Evolutionary conservation across 2,329 filamentous ascomycete genomes (phyloP), one percentile per base, ranked within the genome.

Genomic region (Aspergillus uvarum): DNA sequence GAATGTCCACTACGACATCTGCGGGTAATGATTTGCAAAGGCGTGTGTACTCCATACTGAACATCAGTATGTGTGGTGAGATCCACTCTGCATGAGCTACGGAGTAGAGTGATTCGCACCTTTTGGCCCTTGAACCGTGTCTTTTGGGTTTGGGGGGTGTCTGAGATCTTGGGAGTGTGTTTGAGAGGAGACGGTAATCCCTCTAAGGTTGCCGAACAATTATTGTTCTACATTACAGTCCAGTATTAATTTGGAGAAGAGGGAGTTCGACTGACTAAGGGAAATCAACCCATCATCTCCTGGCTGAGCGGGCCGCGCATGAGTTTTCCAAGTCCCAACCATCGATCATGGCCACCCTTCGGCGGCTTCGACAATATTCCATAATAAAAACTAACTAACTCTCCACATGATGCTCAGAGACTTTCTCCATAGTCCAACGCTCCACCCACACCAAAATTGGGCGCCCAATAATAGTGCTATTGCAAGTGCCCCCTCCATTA

Each of bases 21-120:
- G 63, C 59, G 60, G 65, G 59, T 58, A 65, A 65, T 67, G 65
- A 67, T 67, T 64, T 67, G 65, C 65, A 63, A 58, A 51, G 61
- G 58, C 38, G 38, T 44, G 32, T 35, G 32, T 35, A 10, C 11
- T 8, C 31, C 11, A 5, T 32, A 32, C 31, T 35, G 32, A 10
- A 16, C 14, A 35, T 35, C 14, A 12, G 32, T 35, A 16, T 35
- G 32, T 35, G 55, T 62, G 63, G 53, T 59, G 59, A 51, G 60
- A 38, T 51, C 60, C 59, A 59, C 58, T 12, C 59, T 42, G 14
- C 56, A 56, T 50, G 44, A 56, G 49, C 49, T 35, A 56, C 35
- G 60, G 52, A 66, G 62, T 59, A 57, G 56, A 8, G 51, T 50
- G 48, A 51, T 47, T 59, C 48, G 63, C 58, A 58, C 56, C 53